Conservation (phyloP, 176 grass and related monocot species). For the Aegilops bicornis region DNA sequence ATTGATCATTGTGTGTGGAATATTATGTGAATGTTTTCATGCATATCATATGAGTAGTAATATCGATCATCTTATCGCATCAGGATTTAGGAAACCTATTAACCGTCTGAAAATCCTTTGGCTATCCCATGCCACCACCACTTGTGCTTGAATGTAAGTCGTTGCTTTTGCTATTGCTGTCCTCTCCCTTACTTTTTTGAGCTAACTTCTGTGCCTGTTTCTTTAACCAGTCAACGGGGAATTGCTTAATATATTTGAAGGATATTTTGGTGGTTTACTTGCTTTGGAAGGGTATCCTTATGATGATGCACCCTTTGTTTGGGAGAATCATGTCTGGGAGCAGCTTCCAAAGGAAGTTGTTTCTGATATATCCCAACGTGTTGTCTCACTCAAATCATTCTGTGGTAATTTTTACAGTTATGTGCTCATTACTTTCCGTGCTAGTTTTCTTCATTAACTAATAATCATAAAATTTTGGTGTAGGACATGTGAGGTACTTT, state of each 20-base stretch:
- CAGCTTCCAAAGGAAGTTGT: neutral
- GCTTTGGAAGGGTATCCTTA: neutral
- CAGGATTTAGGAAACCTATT: neutral
- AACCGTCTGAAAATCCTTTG: neutral
- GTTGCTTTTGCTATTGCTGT: neutral
- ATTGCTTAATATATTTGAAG: slow-evolving; percentile 15
- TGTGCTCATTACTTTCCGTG: neutral
- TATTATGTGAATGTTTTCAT: too few species aligned
- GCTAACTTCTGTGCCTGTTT: slow-evolving; percentile 1
- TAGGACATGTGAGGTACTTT: neutral
- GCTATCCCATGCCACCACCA: slow-evolving; percentile 20
- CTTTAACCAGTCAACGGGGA: slow-evolving; percentile 18
- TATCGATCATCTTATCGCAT: neutral
- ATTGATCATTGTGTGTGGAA: too few species aligned
- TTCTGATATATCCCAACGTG: neutral
- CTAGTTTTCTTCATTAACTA: neutral
- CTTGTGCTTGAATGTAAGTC: neutral
- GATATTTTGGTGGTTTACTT: neutral
- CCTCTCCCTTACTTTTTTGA: neutral
- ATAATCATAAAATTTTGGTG: neutral
- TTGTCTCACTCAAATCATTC: slow-evolving; percentile 28
- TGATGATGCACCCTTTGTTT: too few species aligned
- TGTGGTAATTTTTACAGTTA: neutral
- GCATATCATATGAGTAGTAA: too few species aligned
- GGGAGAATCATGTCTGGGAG: neutral